Conservation (phyloP, 73 alveolate species). For the Paramecium caudatum region DNA sequence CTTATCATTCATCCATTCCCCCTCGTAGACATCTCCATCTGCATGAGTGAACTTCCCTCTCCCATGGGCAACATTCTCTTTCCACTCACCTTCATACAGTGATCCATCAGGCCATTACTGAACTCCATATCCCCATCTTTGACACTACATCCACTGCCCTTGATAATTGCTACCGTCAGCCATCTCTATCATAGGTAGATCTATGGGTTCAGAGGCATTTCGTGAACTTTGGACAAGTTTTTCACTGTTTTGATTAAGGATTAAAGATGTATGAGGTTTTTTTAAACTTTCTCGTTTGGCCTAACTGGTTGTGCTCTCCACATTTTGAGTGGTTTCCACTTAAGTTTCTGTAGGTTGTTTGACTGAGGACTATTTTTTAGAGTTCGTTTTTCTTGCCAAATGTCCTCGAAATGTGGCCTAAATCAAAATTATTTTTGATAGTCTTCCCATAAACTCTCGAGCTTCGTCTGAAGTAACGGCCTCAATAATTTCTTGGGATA, state of each 20-base stretch:
- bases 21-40: slow-evolving; percentile 78
- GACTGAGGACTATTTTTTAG: too few relatives aligned
- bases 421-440: neutral
- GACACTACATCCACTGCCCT: slow-evolving; percentile 41
- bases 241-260: neutral
- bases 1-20: slow-evolving; percentile 74
- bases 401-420: neutral
- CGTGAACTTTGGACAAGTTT: neutral
- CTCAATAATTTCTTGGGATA: neutral
- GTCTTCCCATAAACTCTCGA: neutral
- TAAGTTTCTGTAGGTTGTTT: slow-evolving; percentile 17
- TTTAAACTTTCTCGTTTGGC: slow-evolving; percentile 26
- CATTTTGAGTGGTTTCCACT: neutral
- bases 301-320: neutral
- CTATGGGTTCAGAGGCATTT: slow-evolving; percentile 1
- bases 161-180: slow-evolving; percentile 37
- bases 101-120: slow-evolving; percentile 49
- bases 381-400: neutral
- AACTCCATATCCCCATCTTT: slow-evolving; percentile 14
- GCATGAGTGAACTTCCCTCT: slow-evolving; percentile 76
- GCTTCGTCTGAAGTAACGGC: neutral
- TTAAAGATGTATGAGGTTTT: neutral
- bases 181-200: neutral
- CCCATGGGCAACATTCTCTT: slow-evolving; percentile 75
- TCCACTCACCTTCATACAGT: slow-evolving; percentile 73